Conservation (phyloP, 192 early-diverging fungal genomes). For the Lobosporangium transversale region DNA sequence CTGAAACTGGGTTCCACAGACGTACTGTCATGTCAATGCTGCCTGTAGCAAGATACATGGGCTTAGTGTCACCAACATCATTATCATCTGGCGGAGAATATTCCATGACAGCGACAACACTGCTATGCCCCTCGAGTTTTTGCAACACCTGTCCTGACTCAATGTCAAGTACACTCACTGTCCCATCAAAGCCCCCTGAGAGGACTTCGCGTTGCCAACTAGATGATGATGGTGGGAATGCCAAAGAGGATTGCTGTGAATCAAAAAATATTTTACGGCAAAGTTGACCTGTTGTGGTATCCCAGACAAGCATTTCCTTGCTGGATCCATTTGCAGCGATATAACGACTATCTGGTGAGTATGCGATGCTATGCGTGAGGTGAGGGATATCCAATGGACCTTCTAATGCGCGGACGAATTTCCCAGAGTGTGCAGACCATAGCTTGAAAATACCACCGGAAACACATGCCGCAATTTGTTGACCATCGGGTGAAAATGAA, state of each 20-base stretch:
- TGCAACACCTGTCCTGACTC: background rate
- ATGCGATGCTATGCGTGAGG: background rate
- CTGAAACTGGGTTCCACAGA: background rate
- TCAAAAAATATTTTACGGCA: too few species aligned
- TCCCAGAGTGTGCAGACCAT: too few species aligned
- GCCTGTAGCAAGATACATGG: constrained; percentile 11
- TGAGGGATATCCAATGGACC: too few species aligned
- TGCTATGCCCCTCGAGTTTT: background rate
- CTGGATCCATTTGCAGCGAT: background rate
- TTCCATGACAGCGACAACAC: background rate
- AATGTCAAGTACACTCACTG: background rate
- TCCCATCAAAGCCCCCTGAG: background rate
- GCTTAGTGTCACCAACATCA: background rate
- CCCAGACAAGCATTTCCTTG: constrained; percentile 1
- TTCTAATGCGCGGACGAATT: too few species aligned
- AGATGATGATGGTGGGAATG: background rate
- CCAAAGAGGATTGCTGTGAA: too few species aligned
- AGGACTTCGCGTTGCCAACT: background rate
- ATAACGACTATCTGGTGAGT: background rate
- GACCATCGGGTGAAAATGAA: too few species aligned
- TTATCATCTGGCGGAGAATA: constrained; percentile 2
- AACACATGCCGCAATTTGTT: too few species aligned
- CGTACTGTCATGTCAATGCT: constrained; percentile 10
- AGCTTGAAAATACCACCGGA: too few species aligned
- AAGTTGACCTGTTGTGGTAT: background rate